Conservation (phyloP, 2,329 filamentous ascomycete species). For the Colletotrichum sp. region DNA sequence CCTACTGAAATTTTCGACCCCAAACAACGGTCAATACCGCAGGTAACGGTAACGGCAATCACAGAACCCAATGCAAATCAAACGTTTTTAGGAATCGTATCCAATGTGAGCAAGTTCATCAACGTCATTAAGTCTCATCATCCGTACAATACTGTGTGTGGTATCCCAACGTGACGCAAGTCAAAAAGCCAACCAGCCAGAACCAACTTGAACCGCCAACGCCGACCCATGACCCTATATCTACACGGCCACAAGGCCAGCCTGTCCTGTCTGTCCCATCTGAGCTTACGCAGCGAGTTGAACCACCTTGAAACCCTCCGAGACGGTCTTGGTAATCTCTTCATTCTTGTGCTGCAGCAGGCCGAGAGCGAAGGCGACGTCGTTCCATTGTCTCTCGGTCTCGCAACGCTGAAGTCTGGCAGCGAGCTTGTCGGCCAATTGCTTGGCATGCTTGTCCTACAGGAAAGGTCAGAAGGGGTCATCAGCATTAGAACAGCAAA, state of each 20-base stretch:
- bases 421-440: conserved; percentile 90
- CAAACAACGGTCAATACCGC: not conserved
- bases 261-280: not conserved
- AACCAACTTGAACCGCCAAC: conserved; percentile 13
- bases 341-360: conserved; percentile 93
- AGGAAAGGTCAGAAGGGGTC: conserved; percentile 16
- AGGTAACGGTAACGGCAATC: not conserved
- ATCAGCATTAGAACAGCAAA: not conserved
- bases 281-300: conserved; percentile 59
- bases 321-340: conserved; percentile 79
- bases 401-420: conserved; percentile 86
- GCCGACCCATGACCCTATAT: conserved; percentile 7
- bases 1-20: not conserved
- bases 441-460: conserved; percentile 95
- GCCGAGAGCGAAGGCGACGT: conserved; percentile 91
- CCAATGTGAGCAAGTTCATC: conserved; percentile 1
- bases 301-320: conserved; percentile 78
- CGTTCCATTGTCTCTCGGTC: conserved; percentile 95
- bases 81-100: not conserved
- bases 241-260: conserved; percentile 12
- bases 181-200: conserved; percentile 8
- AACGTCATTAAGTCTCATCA: conserved; percentile 15
- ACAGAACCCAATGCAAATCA: not conserved
- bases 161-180: conserved; percentile 10
- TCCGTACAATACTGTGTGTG: conserved; percentile 14